Percentiles rank a stretch among this genome's conserved stretches.
Evolutionary conservation across 345 rosid genomes (phyloP).

Genomic region (Cardamine occulta): DNA sequence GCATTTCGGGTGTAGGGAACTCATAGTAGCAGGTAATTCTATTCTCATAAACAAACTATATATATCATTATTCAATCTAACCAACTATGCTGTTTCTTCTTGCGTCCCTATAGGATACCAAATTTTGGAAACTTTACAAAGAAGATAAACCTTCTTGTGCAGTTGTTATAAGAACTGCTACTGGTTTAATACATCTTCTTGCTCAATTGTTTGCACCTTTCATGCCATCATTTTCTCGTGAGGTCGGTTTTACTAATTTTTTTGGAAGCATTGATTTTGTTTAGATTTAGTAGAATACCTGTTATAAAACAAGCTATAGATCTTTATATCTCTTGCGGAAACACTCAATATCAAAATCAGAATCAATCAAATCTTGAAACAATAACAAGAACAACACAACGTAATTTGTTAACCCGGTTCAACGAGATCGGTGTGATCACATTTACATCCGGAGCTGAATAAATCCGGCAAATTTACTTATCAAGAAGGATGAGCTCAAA

Average conservation of each 20-base stretch:
- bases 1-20: constrained; percentile 89
- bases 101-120: constrained; percentile 60
- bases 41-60: background rate
- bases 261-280: background rate
- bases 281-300: background rate
- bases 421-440: background rate
- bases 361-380: background rate
- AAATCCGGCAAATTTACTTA: background rate
- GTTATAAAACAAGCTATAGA: no score
- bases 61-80: constrained; percentile 3
- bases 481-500: background rate
- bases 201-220: constrained; percentile 90
- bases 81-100: constrained; percentile 19
- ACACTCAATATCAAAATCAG: no score
- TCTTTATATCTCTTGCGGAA: no score
- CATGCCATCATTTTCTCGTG: constrained; percentile 91
- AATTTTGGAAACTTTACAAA: constrained; percentile 91
- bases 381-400: background rate
- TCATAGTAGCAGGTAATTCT: constrained; percentile 73
- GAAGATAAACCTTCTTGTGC: constrained; percentile 73
- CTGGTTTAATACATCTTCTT: constrained; percentile 79
- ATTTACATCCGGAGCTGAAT: background rate
- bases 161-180: constrained; percentile 77
- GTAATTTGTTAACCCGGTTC: background rate
- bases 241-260: constrained; percentile 52